Base-by-base conservation (phyloP, 805 yeast genomes). In the Ogataea glucozyma region DNA sequence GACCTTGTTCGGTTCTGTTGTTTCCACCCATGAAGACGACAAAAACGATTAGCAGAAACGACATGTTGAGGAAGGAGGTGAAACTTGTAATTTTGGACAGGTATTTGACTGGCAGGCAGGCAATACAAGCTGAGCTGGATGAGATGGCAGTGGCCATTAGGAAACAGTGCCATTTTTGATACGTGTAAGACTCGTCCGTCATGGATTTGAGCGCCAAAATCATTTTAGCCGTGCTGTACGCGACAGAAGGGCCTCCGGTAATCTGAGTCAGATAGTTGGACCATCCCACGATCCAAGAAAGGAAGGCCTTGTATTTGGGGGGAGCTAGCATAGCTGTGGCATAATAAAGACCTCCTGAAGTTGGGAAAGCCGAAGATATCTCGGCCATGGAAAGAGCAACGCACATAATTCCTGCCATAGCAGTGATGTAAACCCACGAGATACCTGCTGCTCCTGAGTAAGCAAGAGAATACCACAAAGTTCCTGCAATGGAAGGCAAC, bases 321-420 rank as follows among this genome's bases (percentile, higher is more conserved):
- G 86, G 85, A 3, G 85, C 75, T 48, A 81, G 64, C 53, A 79
- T 78, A 2, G 79, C 72, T 2, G 81, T 81, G 46, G 88, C 85
- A 52, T 82, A 83, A 37, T 84, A 85, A 7, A 84, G 72, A 34
- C 88, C 88, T 20, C 85, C 78, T 9, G 83, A 70, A 6, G 85
- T 81, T 29, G 88, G 88, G 65, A 77, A 78, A 5, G 85, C 79
- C 19, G 79, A 71, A 10, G 84, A 75, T 23, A 82, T 68, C 56
- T 83, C 88, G 0, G 85, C 85, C 75, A 83, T 69, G 14, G 81
- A 72, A 32, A 72, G 65, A 10, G 84, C 84, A 34, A 82, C 85
- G 4, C 73, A 69, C 39, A 75, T 66, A 40, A 83, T 72, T 29
- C 82, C 78, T 24, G 71, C 44, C 65, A 78, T 69, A 27, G 82